Percentiles rank a stretch among this genome's conserved stretches.
phyloP scores from a whole-genome alignment of 306 rosid genomes.

The Senna siamea region DNA sequence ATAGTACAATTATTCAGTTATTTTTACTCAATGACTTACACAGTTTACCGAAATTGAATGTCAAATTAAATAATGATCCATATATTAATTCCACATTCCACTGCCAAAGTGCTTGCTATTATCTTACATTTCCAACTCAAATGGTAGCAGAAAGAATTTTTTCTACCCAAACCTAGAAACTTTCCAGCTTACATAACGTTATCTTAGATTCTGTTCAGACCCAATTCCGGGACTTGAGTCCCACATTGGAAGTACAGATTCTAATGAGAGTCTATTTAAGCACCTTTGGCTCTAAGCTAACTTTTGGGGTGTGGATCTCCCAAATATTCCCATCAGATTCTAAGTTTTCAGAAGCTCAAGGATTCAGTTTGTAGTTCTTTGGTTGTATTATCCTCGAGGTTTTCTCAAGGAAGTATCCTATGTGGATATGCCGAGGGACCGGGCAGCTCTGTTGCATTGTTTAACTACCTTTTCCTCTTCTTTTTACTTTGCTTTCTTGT shows the following conservation, averaged over 20 bases:
- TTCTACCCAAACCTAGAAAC: constrained; percentile 1
- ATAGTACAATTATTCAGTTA: neutral
- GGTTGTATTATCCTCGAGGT: too few species aligned
- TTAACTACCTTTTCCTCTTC: too few species aligned
- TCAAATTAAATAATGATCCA: neutral
- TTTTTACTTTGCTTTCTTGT: too few species aligned
- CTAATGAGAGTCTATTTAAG: too few species aligned
- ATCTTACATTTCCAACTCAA: neutral
- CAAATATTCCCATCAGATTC: neutral
- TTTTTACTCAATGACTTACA: constrained; percentile 11
- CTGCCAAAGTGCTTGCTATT: neutral
- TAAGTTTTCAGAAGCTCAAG: constrained; percentile 6
- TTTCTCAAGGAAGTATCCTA: neutral
- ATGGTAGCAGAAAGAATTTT: neutral
- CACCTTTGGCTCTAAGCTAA: too few species aligned
- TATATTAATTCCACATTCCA: neutral
- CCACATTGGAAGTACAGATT: too few species aligned
- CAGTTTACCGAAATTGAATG: neutral
- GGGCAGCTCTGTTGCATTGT: too few species aligned
- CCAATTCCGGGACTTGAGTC: too few species aligned
- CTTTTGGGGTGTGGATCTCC: too few species aligned
- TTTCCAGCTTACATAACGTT: neutral
- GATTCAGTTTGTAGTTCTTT: neutral
- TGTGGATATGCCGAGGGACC: neutral
- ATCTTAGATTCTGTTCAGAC: neutral